Base-by-base conservation (phyloP, 495 filamentous ascomycete genomes). In the Entonaema liquescens region DNA sequence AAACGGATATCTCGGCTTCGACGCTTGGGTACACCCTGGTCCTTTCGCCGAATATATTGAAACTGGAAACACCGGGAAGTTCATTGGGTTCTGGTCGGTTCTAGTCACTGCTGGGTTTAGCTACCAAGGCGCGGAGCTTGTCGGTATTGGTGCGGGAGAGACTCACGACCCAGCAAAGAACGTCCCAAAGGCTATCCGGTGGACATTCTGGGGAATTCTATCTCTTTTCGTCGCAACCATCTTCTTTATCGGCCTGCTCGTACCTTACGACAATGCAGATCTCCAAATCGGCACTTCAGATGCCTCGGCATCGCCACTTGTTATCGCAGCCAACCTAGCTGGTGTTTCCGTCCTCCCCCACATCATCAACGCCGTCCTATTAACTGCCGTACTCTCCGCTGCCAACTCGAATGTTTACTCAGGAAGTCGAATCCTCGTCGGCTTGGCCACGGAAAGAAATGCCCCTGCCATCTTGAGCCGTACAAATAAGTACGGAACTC, bases 281-380 rank as follows among this genome's bases (percentile, higher is more conserved):
- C 83, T 93, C 13, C 75, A 86, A 36, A 82, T 77, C 33, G 69
- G 82, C 83, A 50, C 81, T 80, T 71, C 79, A 76, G 70, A 82
- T 75, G 69, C 86, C 68, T 87, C 87, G 50, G 89, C 87, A 35
- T 92, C 90, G 2, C 91, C 91, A 3, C 87, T 92, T 56, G 91
- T 92, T 23, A 87, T 93, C 55, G 89, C 90, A 25, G 87, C 91
- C 33, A 74, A 82, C 28, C 78, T 85, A 11, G 91, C 90, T 4
- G 89, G 89, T 66, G 87, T 92, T 68, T 80, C 79, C 6, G 87
- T 87, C 5, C 83, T 92, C 28, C 90, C 90, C 1, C 86, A 89
- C 55, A 87, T 92, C 68, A 89, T 93, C 78, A 92, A 92, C 71
- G 89, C 85, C 28, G 87, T 92, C 35, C 85, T 92, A 50, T 84